Conservation (phyloP, 176 grass and related monocot species). For the Triticum turgidum region DNA sequence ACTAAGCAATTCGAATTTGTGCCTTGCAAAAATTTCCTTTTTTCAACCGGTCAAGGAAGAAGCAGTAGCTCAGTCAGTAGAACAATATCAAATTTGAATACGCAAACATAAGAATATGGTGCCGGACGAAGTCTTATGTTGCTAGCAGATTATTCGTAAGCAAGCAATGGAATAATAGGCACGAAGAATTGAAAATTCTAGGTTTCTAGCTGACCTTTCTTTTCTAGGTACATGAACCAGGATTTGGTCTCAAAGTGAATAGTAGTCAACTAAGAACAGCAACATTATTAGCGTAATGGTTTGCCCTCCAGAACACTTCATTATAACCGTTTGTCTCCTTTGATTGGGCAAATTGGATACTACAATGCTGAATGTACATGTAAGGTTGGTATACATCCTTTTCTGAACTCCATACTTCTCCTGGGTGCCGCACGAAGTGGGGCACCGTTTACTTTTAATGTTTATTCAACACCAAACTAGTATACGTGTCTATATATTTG, state of each 20-base stretch:
- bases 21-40: neutral
- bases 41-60: neutral
- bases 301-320: constrained; percentile 14
- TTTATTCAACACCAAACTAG: neutral
- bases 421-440: neutral
- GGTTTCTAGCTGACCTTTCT: constrained; percentile 23
- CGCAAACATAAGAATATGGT: neutral
- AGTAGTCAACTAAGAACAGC: constrained; percentile 31
- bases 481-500: neutral
- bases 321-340: constrained; percentile 19
- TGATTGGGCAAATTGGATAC: constrained; percentile 18
- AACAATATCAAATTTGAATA: neutral
- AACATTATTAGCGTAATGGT: neutral
- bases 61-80: neutral
- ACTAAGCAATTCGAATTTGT: neutral
- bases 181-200: neutral
- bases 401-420: constrained; percentile 12
- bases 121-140: neutral
- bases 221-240: neutral
- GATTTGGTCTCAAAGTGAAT: constrained; percentile 21
- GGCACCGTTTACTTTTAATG: constrained; percentile 2
- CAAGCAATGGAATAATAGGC: neutral
- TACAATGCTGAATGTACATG: constrained; percentile 15
- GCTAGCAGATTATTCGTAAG: neutral
- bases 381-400: constrained; percentile 18